Evolutionary conservation across 345 rosid genomes (phyloP), one percentile per base, ranked within the genome.

Genomic region (Limnanthes douglasii): DNA sequence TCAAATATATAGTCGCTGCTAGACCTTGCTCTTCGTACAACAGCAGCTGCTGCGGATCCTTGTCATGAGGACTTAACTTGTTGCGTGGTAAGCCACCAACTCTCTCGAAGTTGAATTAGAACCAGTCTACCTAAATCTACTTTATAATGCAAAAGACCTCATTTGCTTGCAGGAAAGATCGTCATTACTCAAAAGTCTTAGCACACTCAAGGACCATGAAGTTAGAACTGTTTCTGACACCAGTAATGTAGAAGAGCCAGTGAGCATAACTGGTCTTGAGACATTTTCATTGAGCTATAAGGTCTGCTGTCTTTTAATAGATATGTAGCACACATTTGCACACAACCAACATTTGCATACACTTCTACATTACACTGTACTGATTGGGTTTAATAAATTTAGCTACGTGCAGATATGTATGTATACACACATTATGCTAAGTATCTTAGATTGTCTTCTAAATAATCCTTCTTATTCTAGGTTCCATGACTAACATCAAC

Each of bases 1-100:
- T 46, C 28, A n/a, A 12, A 33, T 32, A 14, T 44, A 7, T 46
- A 90, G 95, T 84, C 98, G 53, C 62, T 90, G 44, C 76, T 84
- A 65, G 98, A 90, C 66, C 94, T 90, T 54, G 98, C 98, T 56
- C 58, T 83, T 39, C 86, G 86, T 34, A 70, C 92, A 21, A 80
- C 96, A 41, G 92, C 96, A 25, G 98, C 95, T 61, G 92, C 86
- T 18, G 79, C 94, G 51, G 96, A 90, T 68, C 95, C 94, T 50
- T 75, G 93, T 55, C 84, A 84, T 21, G 95, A 80, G 65, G 95
- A 90, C 66, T 66, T 90, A 62, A 84, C 92, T 37, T 84, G 98
- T 60, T 70, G 70, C 60, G 86, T 90, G 64, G 98, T 90, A 60
- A 66, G 84, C 34, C 48, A 39, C 38, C 27, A 31, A 34, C 17